phyloP scores from a whole-genome alignment of 306 rosid genomes.

The Chamaecrista fasciculata region DNA sequence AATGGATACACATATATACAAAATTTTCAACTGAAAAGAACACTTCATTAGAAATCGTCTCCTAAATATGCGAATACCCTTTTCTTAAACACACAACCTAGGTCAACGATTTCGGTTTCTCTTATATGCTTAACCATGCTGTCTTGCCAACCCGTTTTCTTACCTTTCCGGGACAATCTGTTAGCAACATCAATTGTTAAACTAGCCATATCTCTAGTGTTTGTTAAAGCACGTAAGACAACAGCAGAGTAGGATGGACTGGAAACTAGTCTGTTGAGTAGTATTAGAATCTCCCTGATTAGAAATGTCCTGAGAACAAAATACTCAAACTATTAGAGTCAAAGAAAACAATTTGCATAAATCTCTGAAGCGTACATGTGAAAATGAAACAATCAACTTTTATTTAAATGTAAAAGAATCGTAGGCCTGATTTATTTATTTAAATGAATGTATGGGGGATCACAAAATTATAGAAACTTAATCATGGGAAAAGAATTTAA shows the following conservation, averaged over 20 bases:
- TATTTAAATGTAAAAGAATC: neutral
- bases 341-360: constrained; percentile 1
- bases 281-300: constrained; percentile 77
- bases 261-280: constrained; percentile 82
- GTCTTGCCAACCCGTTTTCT: constrained; percentile 32
- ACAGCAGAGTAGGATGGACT: constrained; percentile 57
- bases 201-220: constrained; percentile 68
- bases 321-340: constrained; percentile 19
- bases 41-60: constrained; percentile 32
- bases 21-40: neutral
- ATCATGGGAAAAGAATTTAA: neutral
- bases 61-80: constrained; percentile 66
- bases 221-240: constrained; percentile 49
- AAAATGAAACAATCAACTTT: constrained; percentile 11
- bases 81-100: constrained; percentile 66
- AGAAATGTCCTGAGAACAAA: constrained; percentile 68
- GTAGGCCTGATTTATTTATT: neutral
- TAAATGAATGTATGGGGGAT: neutral
- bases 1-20: constrained; percentile 24
- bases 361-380: neutral
- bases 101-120: constrained; percentile 66
- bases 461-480: neutral
- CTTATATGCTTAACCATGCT: constrained; percentile 45
- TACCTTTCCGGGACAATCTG: constrained; percentile 58
- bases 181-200: constrained; percentile 63